These are phyloP conservation scores for Fraxinus baroniana DNA, from an alignment of 305 asterid genomes.

Conservation along the genomic window DNA sequence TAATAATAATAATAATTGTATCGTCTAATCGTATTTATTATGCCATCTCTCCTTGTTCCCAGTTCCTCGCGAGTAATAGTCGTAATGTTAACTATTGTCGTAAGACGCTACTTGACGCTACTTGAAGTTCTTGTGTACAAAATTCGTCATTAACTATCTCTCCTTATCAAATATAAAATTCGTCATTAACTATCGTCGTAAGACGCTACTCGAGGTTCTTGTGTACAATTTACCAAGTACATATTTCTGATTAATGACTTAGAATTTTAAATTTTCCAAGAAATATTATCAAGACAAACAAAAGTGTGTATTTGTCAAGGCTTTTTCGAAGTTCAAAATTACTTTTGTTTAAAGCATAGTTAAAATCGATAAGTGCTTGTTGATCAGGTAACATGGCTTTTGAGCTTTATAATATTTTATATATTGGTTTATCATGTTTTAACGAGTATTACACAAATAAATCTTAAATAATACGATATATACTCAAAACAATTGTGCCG, in stretches of 20 bases:
- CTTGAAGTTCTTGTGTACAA: no score
- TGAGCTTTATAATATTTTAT: neutral
- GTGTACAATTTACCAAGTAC: neutral
- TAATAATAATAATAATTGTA: no score
- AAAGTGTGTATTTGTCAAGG: neutral
- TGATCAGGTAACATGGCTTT: neutral
- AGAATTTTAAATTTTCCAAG: neutral
- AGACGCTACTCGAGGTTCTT: neutral
- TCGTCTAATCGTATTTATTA: neutral
- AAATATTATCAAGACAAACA: neutral
- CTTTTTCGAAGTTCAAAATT: neutral
- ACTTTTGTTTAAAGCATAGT: neutral
- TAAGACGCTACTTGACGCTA: no score
- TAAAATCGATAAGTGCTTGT: neutral
- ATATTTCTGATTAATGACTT: neutral
- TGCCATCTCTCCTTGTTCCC: neutral
- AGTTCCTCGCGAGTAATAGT: neutral
- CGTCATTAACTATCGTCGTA: neutral
- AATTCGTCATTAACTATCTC: no score
- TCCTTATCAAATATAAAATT: no score
- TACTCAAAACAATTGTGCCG: neutral
- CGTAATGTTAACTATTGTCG: no score
- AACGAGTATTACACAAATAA: neutral
- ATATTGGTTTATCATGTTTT: no score
- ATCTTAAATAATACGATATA: neutral